Conservation (phyloP, 1,284 basidiomycete species). For the Schizopora paradoxa region DNA sequence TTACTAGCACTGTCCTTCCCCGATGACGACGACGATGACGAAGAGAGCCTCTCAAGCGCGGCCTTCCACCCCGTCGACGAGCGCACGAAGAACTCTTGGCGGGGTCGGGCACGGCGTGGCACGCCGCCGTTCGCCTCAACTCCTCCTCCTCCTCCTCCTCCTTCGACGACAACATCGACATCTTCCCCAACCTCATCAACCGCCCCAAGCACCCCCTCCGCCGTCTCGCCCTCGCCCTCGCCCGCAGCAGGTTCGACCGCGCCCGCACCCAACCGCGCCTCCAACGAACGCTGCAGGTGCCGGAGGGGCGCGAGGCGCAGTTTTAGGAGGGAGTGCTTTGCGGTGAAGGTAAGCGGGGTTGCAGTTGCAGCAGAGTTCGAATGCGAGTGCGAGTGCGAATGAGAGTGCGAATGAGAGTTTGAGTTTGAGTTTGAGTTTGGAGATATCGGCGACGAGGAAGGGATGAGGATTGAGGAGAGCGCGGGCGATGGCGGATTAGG, state of each 20-base stretch:
- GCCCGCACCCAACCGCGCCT: constrained; percentile 39
- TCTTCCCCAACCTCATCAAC: too few species aligned
- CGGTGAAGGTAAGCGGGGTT: constrained; percentile 45
- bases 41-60: constrained; percentile 43
- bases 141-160: not conserved
- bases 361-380: constrained; percentile 27
- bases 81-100: constrained; percentile 63
- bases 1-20: too few species aligned
- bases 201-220: too few species aligned
- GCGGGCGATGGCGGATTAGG: too few species aligned
- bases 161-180: not conserved
- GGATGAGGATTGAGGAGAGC: too few species aligned
- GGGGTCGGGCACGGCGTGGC: constrained; percentile 38
- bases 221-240: too few species aligned
- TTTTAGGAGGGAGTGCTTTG: constrained; percentile 54
- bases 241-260: constrained; percentile 16
- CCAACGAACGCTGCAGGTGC: constrained; percentile 53
- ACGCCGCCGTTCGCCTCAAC: constrained; percentile 30
- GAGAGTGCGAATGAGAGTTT: too few species aligned
- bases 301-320: constrained; percentile 53
- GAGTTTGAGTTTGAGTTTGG: too few species aligned
- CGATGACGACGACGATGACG: constrained; percentile 35
- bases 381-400: too few species aligned
- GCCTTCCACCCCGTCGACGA: constrained; percentile 63
- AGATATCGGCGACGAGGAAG: constrained; percentile 25